These are phyloP conservation scores for Bruguiera parviflora DNA, from an alignment of 345 rosid species.

Conservation along the genomic window DNA sequence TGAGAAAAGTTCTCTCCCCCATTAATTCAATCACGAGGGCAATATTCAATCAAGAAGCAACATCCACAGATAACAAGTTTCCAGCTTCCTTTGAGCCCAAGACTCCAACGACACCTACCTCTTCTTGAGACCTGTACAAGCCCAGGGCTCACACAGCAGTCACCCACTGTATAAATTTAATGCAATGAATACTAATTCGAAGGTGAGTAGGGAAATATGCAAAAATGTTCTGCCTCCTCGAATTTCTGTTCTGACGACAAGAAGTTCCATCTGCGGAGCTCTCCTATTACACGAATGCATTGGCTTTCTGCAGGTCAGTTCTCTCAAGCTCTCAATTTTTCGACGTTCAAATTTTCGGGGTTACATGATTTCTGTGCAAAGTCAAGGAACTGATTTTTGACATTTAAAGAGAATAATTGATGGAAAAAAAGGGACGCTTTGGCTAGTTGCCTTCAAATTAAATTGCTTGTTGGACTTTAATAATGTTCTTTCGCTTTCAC, in stretches of 20 bases:
- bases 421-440: conserved; percentile 56
- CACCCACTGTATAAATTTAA: conserved; percentile 49
- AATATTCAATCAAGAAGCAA: conserved; percentile 18
- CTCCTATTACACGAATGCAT: conserved; percentile 60
- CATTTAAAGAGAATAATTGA: conserved; percentile 63
- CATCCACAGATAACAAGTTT: conserved; percentile 10
- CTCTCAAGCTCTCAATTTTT: not conserved
- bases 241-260: not conserved
- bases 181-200: conserved; percentile 50
- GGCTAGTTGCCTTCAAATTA: not conserved
- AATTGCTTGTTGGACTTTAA: not conserved
- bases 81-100: conserved; percentile 30
- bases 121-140: conserved; percentile 13
- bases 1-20: conserved; percentile 59
- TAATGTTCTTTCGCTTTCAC: not conserved
- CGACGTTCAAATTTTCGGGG: not conserved
- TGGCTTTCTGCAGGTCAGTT: conserved; percentile 55
- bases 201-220: conserved; percentile 33
- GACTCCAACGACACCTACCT: conserved; percentile 53
- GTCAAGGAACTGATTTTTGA: conserved; percentile 16
- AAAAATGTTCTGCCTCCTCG: not conserved
- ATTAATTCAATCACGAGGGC: conserved; percentile 38
- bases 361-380: not conserved
- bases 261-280: conserved; percentile 39
- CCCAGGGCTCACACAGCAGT: conserved; percentile 24